Evolutionary conservation across 179 eudicot species (phyloP), one percentile per base, ranked within the genome.

Genomic region (Heliamphora pulchella): DNA sequence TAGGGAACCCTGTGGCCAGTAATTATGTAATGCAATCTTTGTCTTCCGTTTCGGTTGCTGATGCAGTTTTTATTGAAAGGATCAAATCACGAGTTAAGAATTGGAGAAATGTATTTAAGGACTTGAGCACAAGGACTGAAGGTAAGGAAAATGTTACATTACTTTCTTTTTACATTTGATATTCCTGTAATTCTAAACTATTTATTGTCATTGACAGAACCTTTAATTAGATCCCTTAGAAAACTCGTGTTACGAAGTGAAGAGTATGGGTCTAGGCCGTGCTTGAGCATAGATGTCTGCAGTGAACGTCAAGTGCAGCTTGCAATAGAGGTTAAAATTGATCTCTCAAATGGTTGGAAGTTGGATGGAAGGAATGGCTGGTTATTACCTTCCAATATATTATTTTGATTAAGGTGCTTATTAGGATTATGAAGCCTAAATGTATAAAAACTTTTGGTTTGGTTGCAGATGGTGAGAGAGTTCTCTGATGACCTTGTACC

Each of bases 221-320:
- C 87, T 13, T 82, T 96, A 80, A 70, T 94, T 68, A 85, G 76
- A 78, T 89, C 94, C 79, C 89, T 96, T 85, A 89, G 93, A 66
- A 94, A 89, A 71, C 83, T 96, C 82, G 80, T 94, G 74, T 75
- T 86, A 57, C 93, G 90, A 79, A 81, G 90, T 84, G 94, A 88
- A 76, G 75, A 79, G 41, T 90, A 90, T 85, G 94, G 96, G 68
- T 91, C 97, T 48, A 91, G 99, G 82, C 94, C 98, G 71, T 86
- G 89, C 88, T 82, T 91, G 83, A 91, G 83, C 65, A 84, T 96
- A 79, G 94, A 92, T 83, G 91, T 96, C 63, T 94, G 97, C 83
- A 96, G 93, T 83, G 99, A 94, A 79, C 92, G 92, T 76, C 99
- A 96, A 90, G 97, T 89, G 82, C 94, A 88, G 84, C 97, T 96